Conservation (phyloP, 2,329 filamentous ascomycete genomes). For the Huntiella decipiens region DNA sequence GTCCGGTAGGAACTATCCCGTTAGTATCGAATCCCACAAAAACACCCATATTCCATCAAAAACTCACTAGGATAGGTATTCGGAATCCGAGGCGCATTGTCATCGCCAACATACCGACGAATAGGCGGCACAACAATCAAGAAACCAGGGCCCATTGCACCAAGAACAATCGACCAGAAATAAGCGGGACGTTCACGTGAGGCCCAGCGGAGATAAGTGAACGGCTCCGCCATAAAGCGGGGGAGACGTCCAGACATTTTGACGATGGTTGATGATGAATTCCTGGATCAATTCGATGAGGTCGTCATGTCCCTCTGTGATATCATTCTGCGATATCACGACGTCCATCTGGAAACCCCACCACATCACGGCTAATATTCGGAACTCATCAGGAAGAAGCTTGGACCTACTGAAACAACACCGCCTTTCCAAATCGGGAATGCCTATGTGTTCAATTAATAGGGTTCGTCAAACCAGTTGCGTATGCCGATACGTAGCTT, state of each 20-base stretch:
- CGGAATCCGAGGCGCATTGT: constrained; percentile 53
- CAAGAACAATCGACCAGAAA: constrained; percentile 72
- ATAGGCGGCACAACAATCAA: constrained; percentile 57
- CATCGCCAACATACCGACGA: constrained; percentile 53
- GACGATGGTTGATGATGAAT: no score
- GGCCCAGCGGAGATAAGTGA: constrained; percentile 77
- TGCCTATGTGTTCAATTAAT: constrained; percentile 7
- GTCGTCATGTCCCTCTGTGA: no score
- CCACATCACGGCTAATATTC: no score
- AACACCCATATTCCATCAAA: not conserved
- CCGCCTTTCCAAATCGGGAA: not conserved
- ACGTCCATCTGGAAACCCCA: no score
- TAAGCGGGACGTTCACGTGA: constrained; percentile 74
- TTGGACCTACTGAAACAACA: not conserved
- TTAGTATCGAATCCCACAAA: not conserved
- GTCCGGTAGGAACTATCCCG: constrained; percentile 33
- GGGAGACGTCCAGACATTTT: constrained; percentile 44
- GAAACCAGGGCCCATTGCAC: constrained; percentile 49
- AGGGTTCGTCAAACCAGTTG: not conserved
- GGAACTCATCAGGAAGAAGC: not conserved
- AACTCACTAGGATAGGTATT: constrained; percentile 81
- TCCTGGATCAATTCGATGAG: no score
- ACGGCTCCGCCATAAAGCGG: constrained; percentile 65
- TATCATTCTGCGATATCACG: no score
- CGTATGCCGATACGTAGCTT: not conserved